Evolutionary conservation across 768 basidiomycete species (phyloP), one percentile per base, ranked within the genome.

Genomic region (Hemileccinum impolitum): DNA sequence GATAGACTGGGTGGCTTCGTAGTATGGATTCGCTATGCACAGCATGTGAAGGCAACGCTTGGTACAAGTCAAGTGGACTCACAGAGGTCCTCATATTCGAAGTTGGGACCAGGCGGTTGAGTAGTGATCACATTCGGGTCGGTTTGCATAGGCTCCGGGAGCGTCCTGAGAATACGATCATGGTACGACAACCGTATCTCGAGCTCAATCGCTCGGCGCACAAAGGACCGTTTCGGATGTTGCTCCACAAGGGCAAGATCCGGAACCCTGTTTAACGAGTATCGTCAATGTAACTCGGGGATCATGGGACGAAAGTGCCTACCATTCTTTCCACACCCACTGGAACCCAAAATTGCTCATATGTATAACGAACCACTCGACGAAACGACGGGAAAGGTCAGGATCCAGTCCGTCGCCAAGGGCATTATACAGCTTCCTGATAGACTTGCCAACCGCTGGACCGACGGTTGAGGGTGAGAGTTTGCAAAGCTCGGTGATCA

Each of bases 321-420:
- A 94, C 95, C 96, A 99, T 77, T 98, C 96, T 61, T 92, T 94
- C 96, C 96, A 99, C 13, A 96, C 92, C 96, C 96, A 98, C 60
- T 87, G 84, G 70, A 97, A 99, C 21, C 85, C 87, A 66, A 97
- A 99, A 70, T 99, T 99, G 56, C 91, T 94, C 84, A 99, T 87
- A 61, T 99, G 96, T 2, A 89, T 77, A 2, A 91, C 79, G 58
- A 98, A 96, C 96, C 96, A 99, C 52, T 97, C 94, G 0, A 90
- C 84, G 50, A 94, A 89, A 26, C 91, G 76, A 41, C 85, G 79
- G 2, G 85, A 75, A 44, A 90, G 72, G 52, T 95, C 94, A 8
- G 90, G 81, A 54, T 97, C 95, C 26, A 98, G 72, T 0, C 90
- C 93, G 34, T 90, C 87, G 0, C 86, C 82, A n/a, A 97, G 75